phyloP scores from a whole-genome alignment of 2,329 filamentous ascomycete genomes.

The Huntiella moniliformis region DNA sequence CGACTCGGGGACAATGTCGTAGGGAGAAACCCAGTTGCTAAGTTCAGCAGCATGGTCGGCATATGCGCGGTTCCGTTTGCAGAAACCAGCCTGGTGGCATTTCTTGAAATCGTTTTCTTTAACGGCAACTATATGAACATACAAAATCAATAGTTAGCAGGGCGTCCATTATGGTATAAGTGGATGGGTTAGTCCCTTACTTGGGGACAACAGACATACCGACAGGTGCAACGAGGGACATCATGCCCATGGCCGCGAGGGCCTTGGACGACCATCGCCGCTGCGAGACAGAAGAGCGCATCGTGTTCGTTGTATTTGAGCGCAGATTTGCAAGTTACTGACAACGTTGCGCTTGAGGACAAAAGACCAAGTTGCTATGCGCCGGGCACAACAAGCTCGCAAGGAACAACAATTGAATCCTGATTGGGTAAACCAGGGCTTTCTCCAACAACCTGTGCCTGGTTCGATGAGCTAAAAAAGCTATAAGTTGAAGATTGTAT shows the following conservation, averaged over 20 bases:
- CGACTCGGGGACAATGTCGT: slow-evolving; percentile 53
- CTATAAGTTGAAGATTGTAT: no score
- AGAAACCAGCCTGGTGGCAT: slow-evolving; percentile 90
- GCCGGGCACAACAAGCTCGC: not conserved
- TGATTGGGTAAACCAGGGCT: no score
- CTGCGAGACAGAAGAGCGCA: slow-evolving; percentile 8
- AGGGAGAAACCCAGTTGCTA: slow-evolving; percentile 62
- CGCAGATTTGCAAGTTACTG: not conserved
- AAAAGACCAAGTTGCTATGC: not conserved
- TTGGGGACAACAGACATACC: slow-evolving; percentile 5
- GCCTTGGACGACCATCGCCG: slow-evolving; percentile 8
- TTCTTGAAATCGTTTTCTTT: slow-evolving; percentile 97
- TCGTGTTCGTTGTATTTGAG: slow-evolving; percentile 5
- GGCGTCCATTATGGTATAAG: not conserved
- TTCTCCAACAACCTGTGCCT: no score
- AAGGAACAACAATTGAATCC: not conserved
- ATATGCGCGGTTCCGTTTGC: slow-evolving; percentile 79
- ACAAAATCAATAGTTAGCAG: slow-evolving; percentile 2
- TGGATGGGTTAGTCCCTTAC: not conserved
- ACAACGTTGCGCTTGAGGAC: not conserved
- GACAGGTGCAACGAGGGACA: slow-evolving; percentile 9
- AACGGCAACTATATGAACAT: slow-evolving; percentile 43
- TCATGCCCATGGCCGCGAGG: slow-evolving; percentile 6
- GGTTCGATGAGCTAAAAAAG: no score
- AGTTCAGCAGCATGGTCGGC: slow-evolving; percentile 56